A percentile compares a stretch with the other conserved stretches of the same genome.
Evolutionary conservation across 2,329 filamentous ascomycete genomes (phyloP).

Genomic region (Fusarium sp.): DNA sequence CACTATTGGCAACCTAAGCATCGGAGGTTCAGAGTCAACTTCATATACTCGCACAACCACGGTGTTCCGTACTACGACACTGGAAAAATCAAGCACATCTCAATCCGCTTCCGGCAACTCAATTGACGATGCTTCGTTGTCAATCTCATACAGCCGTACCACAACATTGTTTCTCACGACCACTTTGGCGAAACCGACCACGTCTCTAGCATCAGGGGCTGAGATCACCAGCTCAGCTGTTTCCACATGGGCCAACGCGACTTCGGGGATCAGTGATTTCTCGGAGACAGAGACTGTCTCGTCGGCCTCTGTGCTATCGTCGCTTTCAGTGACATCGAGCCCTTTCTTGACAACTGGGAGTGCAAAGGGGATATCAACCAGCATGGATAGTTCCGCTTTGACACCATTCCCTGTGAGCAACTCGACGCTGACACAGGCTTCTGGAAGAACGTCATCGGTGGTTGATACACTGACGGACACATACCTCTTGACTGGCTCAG

Average conservation of each 20-base stretch:
- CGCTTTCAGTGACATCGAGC: neutral
- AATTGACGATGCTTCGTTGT: neutral
- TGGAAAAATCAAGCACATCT: neutral
- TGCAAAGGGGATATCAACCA: constrained; percentile 20
- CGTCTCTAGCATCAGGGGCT: constrained; percentile 31
- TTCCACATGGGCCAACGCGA: constrained; percentile 33
- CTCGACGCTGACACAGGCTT: constrained; percentile 24
- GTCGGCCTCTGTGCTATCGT: constrained; percentile 4
- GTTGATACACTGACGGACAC: constrained; percentile 13
- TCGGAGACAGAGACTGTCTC: constrained; percentile 16
- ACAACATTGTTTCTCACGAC: constrained; percentile 9
- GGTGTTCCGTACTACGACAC: constrained; percentile 4
- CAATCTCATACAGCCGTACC: constrained; percentile 1
- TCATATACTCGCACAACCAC: constrained; percentile 15
- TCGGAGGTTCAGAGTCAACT: constrained; percentile 2
- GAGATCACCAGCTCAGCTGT: constrained; percentile 11
- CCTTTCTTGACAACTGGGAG: constrained; percentile 1
- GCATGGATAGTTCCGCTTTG: constrained; percentile 7
- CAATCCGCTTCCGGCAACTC: neutral
- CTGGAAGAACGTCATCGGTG: constrained; percentile 10
- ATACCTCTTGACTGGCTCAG: constrained; percentile 1
- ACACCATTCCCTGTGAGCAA: constrained; percentile 23
- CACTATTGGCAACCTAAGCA: constrained; percentile 26
- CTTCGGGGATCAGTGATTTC: constrained; percentile 5
- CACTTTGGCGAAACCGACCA: constrained; percentile 6